Evolutionary conservation across 352 stramenopile species (phyloP), one percentile per base, ranked within the genome.

Genomic region (Blastocystis hominis): DNA sequence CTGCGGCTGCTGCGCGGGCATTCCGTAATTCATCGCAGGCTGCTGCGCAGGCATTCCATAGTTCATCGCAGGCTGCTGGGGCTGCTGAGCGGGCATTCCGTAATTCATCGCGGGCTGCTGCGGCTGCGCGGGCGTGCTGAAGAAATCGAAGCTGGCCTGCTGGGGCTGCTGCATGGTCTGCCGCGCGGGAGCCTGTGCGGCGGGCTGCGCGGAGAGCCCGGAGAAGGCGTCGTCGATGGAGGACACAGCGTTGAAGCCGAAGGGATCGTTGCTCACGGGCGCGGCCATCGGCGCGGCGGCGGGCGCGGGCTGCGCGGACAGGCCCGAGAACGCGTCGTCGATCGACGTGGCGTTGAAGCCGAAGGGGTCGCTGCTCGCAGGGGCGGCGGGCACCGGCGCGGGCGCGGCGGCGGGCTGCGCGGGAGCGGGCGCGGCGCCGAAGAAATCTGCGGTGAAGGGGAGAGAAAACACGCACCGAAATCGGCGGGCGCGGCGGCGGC

Each of bases 1-100:
- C 20, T 42, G 24, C 13, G 70, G 47, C 70, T 80, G 70, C 47
- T 80, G 50, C 17, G 36, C 36, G 40, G 66, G 68, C 68, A 78
- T 78, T 15, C 68, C 68, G 6, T 56, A 78, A 42, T 78, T 78
- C 68, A 78, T 78, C 59, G 59, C 59, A n/a, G 70, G 70, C 53
- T 80, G 70, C 42, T 62, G 34, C n/a, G 44, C 2, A 24, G 68
- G 4, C 68, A 56, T 78, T 24, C 68, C 68, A 61, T 56, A 78
- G 68, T 78, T 78, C 68, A 62, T 78, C 44, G 68, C 30, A 44
- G 34, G 68, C 42, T 56, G 68, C 9, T 15, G 10, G 0, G 63
- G 63, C 61, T 69, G 61, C 59, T 68, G 59, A 1, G 30, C 5
- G 30, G 59, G 59, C 10, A n/a, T n/a, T 68, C 20, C 59, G 30